A percentile compares a stretch with the other conserved stretches of the same genome.
phyloP scores from a whole-genome alignment of 495 filamentous ascomycete genomes.

The Aspergillus hancockii region DNA sequence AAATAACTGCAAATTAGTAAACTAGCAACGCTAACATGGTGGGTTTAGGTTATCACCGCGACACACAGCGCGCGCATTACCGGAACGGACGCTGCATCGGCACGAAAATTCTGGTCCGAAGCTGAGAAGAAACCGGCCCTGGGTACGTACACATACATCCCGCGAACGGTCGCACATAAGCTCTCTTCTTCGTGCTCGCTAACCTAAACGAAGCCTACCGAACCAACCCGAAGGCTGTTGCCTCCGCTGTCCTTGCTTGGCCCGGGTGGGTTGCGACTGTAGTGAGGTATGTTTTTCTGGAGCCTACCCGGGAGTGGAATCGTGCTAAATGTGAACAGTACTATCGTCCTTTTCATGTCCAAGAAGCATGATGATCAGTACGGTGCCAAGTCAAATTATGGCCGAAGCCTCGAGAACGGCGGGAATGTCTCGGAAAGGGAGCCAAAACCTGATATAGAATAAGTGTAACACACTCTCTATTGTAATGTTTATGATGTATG shows the following conservation, averaged over 20 bases:
- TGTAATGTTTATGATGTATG: too few relatives aligned
- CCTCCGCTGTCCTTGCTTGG: conserved; percentile 43
- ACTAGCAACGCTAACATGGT: not conserved
- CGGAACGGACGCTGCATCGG: conserved; percentile 30
- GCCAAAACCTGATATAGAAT: too few relatives aligned
- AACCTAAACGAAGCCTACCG: conserved; percentile 29
- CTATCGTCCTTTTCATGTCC: conserved; percentile 31
- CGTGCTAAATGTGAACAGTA: conserved; percentile 1
- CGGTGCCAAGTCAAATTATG: conserved; percentile 22
- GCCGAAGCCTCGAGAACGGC: too few relatives aligned
- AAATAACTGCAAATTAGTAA: not conserved
- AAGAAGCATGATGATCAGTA: conserved; percentile 29
- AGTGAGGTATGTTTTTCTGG: conserved; percentile 22
- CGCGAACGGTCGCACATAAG: not conserved
- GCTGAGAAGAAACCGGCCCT: conserved; percentile 28
- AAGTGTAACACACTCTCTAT: too few relatives aligned
- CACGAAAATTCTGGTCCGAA: conserved; percentile 24
- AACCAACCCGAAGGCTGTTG: conserved; percentile 38
- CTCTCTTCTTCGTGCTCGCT: too few relatives aligned
- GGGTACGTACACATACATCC: conserved; percentile 21
- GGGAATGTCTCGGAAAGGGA: too few relatives aligned
- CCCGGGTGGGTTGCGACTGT: conserved; percentile 35
- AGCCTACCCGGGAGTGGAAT: not conserved
- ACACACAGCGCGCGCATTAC: conserved; percentile 34
- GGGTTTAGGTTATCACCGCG: conserved; percentile 38